These are phyloP conservation scores for Podaxis sp. DNA, from an alignment of 768 basidiomycete species.

Conservation along the genomic window DNA sequence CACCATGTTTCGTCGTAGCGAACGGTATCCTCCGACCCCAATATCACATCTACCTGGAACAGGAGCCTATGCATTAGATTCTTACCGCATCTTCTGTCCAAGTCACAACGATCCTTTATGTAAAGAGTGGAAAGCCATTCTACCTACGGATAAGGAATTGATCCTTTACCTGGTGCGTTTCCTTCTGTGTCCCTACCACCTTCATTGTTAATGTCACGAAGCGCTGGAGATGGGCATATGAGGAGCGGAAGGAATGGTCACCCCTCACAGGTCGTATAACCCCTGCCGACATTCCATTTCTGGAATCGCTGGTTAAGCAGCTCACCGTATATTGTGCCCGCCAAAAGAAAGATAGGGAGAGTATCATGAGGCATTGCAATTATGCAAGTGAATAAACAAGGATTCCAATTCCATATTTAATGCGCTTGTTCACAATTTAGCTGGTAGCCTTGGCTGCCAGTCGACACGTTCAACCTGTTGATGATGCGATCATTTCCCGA, in stretches of 20 bases:
- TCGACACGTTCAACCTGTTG: conserved; percentile 50
- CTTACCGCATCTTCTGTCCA: conserved; percentile 67
- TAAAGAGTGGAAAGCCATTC: conserved; percentile 59
- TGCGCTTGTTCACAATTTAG: conserved; percentile 28
- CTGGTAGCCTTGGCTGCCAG: conserved; percentile 48
- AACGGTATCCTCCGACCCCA: conserved; percentile 41
- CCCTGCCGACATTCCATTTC: conserved; percentile 30
- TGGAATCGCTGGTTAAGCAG: conserved; percentile 35
- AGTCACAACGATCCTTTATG: conserved; percentile 23
- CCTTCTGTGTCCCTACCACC: neutral
- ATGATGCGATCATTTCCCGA: neutral
- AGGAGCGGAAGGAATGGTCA: conserved; percentile 47
- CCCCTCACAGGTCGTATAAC: conserved; percentile 38
- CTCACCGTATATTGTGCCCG: conserved; percentile 8
- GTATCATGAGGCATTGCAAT: neutral
- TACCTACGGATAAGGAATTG: conserved; percentile 67
- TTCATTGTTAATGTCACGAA: conserved; percentile 19
- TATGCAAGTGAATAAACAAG: neutral
- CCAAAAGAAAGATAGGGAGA: neutral
- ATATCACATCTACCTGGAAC: conserved; percentile 60
- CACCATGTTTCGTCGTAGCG: conserved; percentile 14
- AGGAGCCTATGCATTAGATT: conserved; percentile 71
- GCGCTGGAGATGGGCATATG: conserved; percentile 73
- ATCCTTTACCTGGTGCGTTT: conserved; percentile 58
- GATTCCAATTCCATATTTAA: neutral